Evolutionary conservation across 2,329 filamentous ascomycete species (phyloP).

Genomic region (Trichoderma sp.): DNA sequence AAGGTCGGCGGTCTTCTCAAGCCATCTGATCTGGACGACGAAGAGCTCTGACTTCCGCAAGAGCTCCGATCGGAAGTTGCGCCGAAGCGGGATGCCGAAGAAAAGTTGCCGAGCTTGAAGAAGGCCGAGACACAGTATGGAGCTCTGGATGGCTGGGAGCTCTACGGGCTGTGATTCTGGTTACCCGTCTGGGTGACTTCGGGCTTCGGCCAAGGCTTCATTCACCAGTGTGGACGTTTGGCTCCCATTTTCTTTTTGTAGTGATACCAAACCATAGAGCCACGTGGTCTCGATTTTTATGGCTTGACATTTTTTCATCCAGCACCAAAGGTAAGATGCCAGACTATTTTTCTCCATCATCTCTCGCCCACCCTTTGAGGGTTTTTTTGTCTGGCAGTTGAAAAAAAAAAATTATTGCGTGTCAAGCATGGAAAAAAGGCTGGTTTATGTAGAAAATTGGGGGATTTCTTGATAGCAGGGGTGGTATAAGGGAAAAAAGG

Average conservation of each 20-base stretch:
- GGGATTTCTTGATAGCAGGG: background rate
- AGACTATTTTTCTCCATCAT: background rate
- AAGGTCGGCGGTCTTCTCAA: slow-evolving; percentile 96
- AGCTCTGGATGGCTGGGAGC: slow-evolving; percentile 59
- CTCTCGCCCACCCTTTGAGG: background rate
- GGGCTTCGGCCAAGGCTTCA: background rate
- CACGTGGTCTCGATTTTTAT: slow-evolving; percentile 16
- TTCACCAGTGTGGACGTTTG: background rate
- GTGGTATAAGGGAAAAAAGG: background rate
- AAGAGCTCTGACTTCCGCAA: slow-evolving; percentile 80
- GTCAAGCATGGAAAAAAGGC: background rate
- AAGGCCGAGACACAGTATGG: slow-evolving; percentile 28
- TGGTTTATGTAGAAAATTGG: slow-evolving; percentile 17
- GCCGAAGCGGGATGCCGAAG: slow-evolving; percentile 34
- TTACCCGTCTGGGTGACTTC: background rate
- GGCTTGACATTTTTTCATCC: slow-evolving; percentile 10
- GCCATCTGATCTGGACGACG: slow-evolving; percentile 92
- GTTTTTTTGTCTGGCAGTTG: slow-evolving; percentile 14
- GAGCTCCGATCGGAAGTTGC: slow-evolving; percentile 63
- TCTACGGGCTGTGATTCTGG: slow-evolving; percentile 54
- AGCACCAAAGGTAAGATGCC: slow-evolving; percentile 7
- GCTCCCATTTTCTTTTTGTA: slow-evolving; percentile 23
- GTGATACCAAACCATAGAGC: slow-evolving; percentile 29
- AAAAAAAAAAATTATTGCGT: background rate
- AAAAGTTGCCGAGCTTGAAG: slow-evolving; percentile 26